Percentiles rank a stretch among this genome's conserved stretches.
phyloP scores from a whole-genome alignment of 2,329 filamentous ascomycete genomes.

The Fusarium penzigii region DNA sequence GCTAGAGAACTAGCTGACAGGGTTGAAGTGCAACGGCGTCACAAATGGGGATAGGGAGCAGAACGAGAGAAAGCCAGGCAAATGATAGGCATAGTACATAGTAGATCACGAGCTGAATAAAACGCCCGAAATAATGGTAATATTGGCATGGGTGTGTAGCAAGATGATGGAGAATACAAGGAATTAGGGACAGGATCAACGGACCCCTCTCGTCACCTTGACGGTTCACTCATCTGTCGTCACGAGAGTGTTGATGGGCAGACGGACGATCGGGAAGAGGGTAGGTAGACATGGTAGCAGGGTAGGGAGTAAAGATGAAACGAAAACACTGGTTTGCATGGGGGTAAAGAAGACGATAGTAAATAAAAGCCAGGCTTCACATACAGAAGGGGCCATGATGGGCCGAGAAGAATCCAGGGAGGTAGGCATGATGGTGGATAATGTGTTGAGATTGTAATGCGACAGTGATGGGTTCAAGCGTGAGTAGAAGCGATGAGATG shows the following conservation, averaged over 20 bases:
- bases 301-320: no score
- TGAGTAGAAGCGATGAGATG: constrained; percentile 1
- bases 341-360: no score
- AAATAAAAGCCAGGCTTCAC: constrained; percentile 32
- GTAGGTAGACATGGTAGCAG: no score
- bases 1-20: no score
- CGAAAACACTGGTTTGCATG: no score
- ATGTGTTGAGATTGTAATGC: constrained; percentile 11
- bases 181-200: background rate
- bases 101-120: constrained; percentile 18
- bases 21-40: no score
- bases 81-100: no score
- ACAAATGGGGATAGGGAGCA: no score
- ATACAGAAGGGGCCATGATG: constrained; percentile 64
- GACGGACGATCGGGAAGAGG: constrained; percentile 10
- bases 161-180: no score
- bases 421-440: constrained; percentile 47
- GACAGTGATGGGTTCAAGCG: constrained; percentile 13
- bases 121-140: constrained; percentile 14
- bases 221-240: constrained; percentile 18
- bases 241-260: constrained; percentile 3
- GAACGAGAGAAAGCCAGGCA: no score
- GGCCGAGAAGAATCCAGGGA: constrained; percentile 62
- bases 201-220: constrained; percentile 1
- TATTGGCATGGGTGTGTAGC: background rate